Base-by-base conservation (phyloP, 768 basidiomycete genomes). In the Pleurotus giganteus region DNA sequence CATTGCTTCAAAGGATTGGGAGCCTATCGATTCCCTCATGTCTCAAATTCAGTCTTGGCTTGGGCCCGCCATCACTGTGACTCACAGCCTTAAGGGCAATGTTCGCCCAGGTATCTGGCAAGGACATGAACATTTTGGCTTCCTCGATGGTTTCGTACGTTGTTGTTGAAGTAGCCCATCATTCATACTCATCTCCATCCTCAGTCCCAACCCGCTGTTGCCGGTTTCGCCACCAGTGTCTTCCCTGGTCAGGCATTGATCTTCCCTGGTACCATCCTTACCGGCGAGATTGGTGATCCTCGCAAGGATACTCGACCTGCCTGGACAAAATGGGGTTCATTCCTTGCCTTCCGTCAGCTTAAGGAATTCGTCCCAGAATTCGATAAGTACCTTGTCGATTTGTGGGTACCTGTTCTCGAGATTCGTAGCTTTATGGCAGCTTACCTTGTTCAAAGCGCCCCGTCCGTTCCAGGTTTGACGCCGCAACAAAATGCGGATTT, bases 321-420 rank as follows among this genome's bases (percentile, higher is more conserved):
- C 9, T 51, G 49, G 49, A 51, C 23, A 34, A 51, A 51, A 23
- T 51, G 49, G 49, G 49, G 49, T 4, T 51, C 49, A 9, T 51
- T 51, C 49, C 23, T 51, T n/a, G 49, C 49, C 2, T 51, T 17
- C 34, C 49, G 49, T n/a, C 49, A 51, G 13, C 49, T 51, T n/a
- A 29, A 51, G 23, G 32, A 51, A 37, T 23, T 51, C 29, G 49
- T 51, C 24, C 49, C 49, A 7, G 49, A 51, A 21, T 51, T 34
- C 11, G 34, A 51, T 26, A 26, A 28, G n/a, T 51, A 36, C 13
- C 49, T 51, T 34, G 11, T 34, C 9, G 21, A 51, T n/a, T 15
- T 36, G 49, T 51, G 23, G n/a, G 49, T 21, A 24, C 17, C 19
- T 27, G 12, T 24, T 7, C 17, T 21, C 44, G 15, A 8, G 32